Percentiles rank a stretch among this genome's conserved stretches.
Evolutionary conservation across 2,329 filamentous ascomycete genomes (phyloP).

Genomic region (Hypoxylon sp.): DNA sequence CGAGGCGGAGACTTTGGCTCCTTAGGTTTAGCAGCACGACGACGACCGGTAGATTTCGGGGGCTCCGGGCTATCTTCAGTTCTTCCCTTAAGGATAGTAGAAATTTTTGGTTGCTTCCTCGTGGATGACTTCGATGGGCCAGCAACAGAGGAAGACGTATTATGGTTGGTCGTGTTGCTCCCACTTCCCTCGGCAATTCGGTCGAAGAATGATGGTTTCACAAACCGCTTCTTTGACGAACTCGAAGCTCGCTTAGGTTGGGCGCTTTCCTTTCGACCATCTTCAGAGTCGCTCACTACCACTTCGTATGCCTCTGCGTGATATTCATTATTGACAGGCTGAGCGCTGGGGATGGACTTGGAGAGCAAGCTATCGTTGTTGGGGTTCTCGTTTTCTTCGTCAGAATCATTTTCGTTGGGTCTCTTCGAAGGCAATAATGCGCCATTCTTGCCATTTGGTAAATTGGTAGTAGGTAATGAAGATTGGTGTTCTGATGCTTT

Average conservation of each 20-base stretch:
- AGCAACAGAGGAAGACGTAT: constrained; percentile 36
- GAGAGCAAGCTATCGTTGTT: background rate
- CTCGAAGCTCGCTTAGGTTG: constrained; percentile 13
- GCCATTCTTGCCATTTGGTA: too few species aligned
- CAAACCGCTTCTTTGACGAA: constrained; percentile 41
- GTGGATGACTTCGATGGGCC: constrained; percentile 25
- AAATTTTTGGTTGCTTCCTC: constrained; percentile 36
- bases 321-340: constrained; percentile 7
- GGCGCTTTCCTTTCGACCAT: background rate
- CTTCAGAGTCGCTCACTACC: background rate
- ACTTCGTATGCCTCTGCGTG: background rate
- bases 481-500: too few species aligned
- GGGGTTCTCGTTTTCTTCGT: background rate
- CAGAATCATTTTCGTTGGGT: constrained; percentile 4
- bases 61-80: constrained; percentile 14
- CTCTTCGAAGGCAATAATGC: background rate
- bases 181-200: constrained; percentile 15
- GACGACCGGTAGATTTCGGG: constrained; percentile 5
- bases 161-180: constrained; percentile 13
- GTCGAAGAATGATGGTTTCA: constrained; percentile 40
- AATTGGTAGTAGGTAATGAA: too few species aligned
- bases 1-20: constrained; percentile 2
- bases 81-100: constrained; percentile 32
- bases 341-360: background rate
- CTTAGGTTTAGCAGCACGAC: background rate